These are phyloP conservation scores for Trichodelitschia bisporula DNA, from an alignment of 495 filamentous ascomycete genomes.

Conservation along the genomic window DNA sequence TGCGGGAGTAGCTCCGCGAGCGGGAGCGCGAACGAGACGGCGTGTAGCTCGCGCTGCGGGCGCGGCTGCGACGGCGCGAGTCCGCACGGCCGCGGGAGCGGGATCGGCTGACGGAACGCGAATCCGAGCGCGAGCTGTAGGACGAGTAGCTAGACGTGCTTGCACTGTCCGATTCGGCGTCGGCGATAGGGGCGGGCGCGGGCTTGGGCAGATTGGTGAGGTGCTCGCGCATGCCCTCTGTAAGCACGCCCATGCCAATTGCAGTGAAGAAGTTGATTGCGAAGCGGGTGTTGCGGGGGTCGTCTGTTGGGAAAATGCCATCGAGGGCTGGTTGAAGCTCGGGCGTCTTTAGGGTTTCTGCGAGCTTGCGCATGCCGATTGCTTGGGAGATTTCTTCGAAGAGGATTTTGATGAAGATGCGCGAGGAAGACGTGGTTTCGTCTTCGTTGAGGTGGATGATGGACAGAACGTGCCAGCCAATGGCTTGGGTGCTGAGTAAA, in stretches of 20 bases:
- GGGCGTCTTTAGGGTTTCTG: conserved; percentile 37
- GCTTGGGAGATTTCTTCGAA: conserved; percentile 82
- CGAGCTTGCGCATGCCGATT: conserved; percentile 57
- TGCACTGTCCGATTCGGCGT: conserved; percentile 23
- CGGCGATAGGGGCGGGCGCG: conserved; percentile 31
- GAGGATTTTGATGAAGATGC: conserved; percentile 95
- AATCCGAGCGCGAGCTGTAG: conserved; percentile 11
- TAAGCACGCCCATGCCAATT: conserved; percentile 83
- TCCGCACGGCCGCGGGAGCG: conserved; percentile 6
- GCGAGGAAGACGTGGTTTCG: conserved; percentile 79
- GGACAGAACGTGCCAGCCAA: conserved; percentile 77
- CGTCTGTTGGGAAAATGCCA: conserved; percentile 77
- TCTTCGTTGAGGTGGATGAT: conserved; percentile 81
- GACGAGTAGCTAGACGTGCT: conserved; percentile 15
- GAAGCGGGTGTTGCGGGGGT: conserved; percentile 75
- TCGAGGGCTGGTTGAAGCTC: conserved; percentile 43
- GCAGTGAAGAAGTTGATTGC: conserved; percentile 98
- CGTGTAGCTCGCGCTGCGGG: conserved; percentile 4
- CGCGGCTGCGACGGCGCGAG: conserved; percentile 2
- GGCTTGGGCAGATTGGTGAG: conserved; percentile 36
- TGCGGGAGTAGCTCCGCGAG: background rate
- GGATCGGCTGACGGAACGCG: conserved; percentile 3
- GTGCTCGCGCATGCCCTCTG: conserved; percentile 60
- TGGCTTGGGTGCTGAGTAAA: conserved; percentile 59
- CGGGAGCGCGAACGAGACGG: conserved; percentile 7